Evolutionary conservation across 108 stramenopile species (phyloP), one percentile per base, ranked within the genome.

Genomic region (Chaetoceros muelleri): DNA sequence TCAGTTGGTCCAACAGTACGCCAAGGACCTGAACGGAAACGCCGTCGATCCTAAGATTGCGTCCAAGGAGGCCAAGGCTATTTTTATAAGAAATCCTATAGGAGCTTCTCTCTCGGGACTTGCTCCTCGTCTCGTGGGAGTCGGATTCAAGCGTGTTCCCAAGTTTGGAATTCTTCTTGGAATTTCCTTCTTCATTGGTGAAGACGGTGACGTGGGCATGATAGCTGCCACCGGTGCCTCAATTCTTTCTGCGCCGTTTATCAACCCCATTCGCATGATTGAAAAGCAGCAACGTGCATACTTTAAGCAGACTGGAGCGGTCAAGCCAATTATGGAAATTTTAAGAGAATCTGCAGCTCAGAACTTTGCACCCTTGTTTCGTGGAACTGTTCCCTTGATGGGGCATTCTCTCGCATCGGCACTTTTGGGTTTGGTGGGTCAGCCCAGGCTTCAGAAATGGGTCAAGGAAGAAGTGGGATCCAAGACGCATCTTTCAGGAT

Each of bases 211-310:
- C 50, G 83, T 87, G 7, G 82, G 85, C 27, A 57, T 76, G 59
- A 53, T 70, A 8, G 80, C 92, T 24, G 92, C 92, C 44, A 82
- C 81, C 45, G 87, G 84, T 29, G 92, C 92, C 16, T 84, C 81
- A 20, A 78, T 94, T 50, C 67, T 87, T 10, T 75, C 73, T 28
- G 92, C 92, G 26, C 86, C 86, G 5, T 94, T 94, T 60, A 94
- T 94, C 69, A 94, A 94, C 58, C 92, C 92, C 44, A 90, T 94
- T 55, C 84, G 93, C 24, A 90, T 94, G 88, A 90, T 94, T 72
- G 93, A 94, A 70, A 94, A 94, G 81, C 93, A 94, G 64, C 93
- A 94, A 59, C 84, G 93, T 26, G 88, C 88, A 40, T 87, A 73
- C 72, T 89, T 89, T 68, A 89, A 89, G 68, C 72, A 75, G 47